These are phyloP conservation scores for Austroboletus festivus DNA, from an alignment of 768 basidiomycete genomes.

Conservation along the genomic window DNA sequence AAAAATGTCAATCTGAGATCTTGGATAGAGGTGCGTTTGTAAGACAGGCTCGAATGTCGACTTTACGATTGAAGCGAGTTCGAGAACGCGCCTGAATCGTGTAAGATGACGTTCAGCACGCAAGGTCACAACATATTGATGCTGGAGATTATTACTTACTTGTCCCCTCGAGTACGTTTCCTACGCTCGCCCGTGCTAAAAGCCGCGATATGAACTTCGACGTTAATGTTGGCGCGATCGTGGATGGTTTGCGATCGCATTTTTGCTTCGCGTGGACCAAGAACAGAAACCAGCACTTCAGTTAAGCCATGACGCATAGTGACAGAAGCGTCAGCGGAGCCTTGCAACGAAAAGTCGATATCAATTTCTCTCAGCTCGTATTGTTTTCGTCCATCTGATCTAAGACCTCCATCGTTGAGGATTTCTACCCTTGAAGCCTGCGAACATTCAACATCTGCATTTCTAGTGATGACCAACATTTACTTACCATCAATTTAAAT, in stretches of 20 bases:
- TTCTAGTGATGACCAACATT: too few relatives aligned
- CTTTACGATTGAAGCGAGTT: conserved; percentile 83
- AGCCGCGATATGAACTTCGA: conserved; percentile 82
- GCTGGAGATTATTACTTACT: conserved; percentile 51
- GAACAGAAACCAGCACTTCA: conserved; percentile 81
- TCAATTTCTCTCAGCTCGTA: conserved; percentile 82
- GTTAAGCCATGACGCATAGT: conserved; percentile 87
- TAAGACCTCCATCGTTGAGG: conserved; percentile 80
- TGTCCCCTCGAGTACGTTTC: conserved; percentile 78
- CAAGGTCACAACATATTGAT: not conserved
- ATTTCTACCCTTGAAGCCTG: conserved; percentile 64
- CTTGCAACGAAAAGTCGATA: conserved; percentile 74
- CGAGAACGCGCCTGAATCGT: conserved; percentile 68
- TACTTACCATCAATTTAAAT: too few relatives aligned
- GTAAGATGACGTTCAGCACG: conserved; percentile 3
- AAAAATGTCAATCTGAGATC: conserved; percentile 91
- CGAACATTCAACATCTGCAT: not conserved
- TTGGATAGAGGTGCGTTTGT: conserved; percentile 85
- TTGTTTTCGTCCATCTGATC: conserved; percentile 90
- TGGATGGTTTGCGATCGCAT: conserved; percentile 76
- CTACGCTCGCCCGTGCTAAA: conserved; percentile 84
- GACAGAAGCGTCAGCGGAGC: conserved; percentile 82
- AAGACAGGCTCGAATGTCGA: conserved; percentile 96
- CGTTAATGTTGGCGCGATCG: conserved; percentile 85
- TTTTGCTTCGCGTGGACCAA: conserved; percentile 89